Evolutionary conservation across 2,329 filamentous ascomycete species (phyloP).

Genomic region (Pleoardoris graminearum): DNA sequence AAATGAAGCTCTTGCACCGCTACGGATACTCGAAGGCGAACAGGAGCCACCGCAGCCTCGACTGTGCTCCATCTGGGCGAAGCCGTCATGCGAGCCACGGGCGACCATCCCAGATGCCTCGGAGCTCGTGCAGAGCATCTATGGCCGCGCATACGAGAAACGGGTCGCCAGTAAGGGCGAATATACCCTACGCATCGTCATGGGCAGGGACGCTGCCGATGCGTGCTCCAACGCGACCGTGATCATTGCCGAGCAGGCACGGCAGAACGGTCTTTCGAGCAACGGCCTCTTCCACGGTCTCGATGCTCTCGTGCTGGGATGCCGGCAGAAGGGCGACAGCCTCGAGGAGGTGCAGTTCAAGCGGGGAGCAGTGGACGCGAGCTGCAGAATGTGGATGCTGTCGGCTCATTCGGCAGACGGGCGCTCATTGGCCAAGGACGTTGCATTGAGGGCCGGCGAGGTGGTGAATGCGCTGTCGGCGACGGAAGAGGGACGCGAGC

Average conservation of each 20-base stretch:
- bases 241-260: constrained; percentile 36
- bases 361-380: constrained; percentile 33
- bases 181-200: constrained; percentile 31
- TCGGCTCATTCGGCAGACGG: constrained; percentile 38
- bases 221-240: constrained; percentile 30
- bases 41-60: constrained; percentile 32
- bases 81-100: constrained; percentile 27
- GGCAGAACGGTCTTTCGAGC: constrained; percentile 16
- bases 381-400: constrained; percentile 40
- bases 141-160: constrained; percentile 42
- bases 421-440: constrained; percentile 41
- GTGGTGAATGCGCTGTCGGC: constrained; percentile 31
- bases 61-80: constrained; percentile 43
- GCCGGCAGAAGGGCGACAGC: constrained; percentile 41
- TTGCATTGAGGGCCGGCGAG: constrained; percentile 39
- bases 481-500: constrained; percentile 19
- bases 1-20: constrained; percentile 34
- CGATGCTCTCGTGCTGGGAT: constrained; percentile 40
- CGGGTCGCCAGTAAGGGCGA: constrained; percentile 39
- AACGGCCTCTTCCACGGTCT: constrained; percentile 33
- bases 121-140: constrained; percentile 39
- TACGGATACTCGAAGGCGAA: constrained; percentile 30
- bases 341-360: constrained; percentile 46
- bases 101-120: constrained; percentile 26
- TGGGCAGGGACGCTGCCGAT: constrained; percentile 30